These are phyloP conservation scores for Vigna unguiculata DNA, from an alignment of 306 rosid species.

Conservation along the genomic window DNA sequence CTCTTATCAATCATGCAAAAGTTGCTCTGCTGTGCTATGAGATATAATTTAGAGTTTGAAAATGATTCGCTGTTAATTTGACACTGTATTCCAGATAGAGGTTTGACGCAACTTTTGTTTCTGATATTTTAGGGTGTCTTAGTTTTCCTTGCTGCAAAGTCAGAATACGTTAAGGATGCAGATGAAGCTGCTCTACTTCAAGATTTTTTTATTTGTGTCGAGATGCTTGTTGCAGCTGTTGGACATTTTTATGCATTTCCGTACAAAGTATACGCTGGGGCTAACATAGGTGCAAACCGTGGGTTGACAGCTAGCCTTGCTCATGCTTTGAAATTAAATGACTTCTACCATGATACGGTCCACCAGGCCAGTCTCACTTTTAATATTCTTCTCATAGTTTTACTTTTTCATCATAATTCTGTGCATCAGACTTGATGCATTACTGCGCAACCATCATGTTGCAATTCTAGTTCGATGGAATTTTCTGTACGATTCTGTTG, in stretches of 20 bases:
- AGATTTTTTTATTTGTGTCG: slow-evolving; percentile 80
- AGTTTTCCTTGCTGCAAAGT: slow-evolving; percentile 91
- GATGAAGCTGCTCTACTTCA: slow-evolving; percentile 83
- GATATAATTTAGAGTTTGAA: slow-evolving; percentile 23
- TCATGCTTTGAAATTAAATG: slow-evolving; percentile 82
- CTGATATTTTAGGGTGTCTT: slow-evolving; percentile 73
- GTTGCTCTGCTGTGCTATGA: slow-evolving; percentile 9
- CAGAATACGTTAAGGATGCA: slow-evolving; percentile 69
- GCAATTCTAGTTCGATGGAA: not conserved
- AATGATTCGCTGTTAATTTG: slow-evolving; percentile 2
- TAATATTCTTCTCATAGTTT: slow-evolving; percentile 3
- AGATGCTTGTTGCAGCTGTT: slow-evolving; percentile 90
- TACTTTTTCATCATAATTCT: not conserved
- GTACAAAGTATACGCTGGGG: slow-evolving; percentile 93
- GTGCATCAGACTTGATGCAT: slow-evolving; percentile 12
- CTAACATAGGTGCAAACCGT: slow-evolving; percentile 75
- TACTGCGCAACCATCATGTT: not conserved
- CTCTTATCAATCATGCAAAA: not conserved
- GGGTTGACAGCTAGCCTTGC: slow-evolving; percentile 82
- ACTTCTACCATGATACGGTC: slow-evolving; percentile 90
- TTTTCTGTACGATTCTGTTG: slow-evolving; percentile 11
- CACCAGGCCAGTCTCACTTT: slow-evolving; percentile 71
- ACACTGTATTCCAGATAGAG: not conserved
- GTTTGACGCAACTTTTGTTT: slow-evolving; percentile 37
- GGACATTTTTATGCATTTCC: slow-evolving; percentile 94